Conservation (phyloP, 1,284 basidiomycete genomes). For the Cutaneotrichosporon spelunceum region DNA sequence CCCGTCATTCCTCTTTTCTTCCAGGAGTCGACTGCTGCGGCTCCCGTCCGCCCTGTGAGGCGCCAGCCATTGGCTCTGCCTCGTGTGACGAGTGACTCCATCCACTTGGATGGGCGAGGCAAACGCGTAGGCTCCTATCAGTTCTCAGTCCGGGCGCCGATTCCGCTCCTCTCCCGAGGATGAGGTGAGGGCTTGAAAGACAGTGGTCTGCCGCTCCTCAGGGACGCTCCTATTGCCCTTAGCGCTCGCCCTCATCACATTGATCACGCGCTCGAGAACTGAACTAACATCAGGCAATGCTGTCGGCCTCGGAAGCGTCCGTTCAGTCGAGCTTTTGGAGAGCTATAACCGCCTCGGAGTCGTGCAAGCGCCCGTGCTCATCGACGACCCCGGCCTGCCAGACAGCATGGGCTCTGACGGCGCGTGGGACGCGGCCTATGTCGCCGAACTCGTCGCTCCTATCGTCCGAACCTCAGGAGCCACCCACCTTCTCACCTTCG, state of each 20-base stretch:
- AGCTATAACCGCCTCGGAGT: slow-evolving; percentile 74
- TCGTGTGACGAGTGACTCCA: too few relatives aligned
- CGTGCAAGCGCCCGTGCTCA: slow-evolving; percentile 54
- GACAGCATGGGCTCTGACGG: slow-evolving; percentile 62
- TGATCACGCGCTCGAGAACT: slow-evolving; percentile 17
- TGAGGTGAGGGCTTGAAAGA: too few relatives aligned
- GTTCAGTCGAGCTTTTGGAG: slow-evolving; percentile 63
- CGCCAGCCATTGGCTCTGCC: too few relatives aligned
- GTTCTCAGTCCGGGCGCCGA: too few relatives aligned
- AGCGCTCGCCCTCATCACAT: too few relatives aligned
- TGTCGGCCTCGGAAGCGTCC: slow-evolving; percentile 68
- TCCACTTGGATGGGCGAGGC: too few relatives aligned
- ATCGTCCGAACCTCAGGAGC: neutral
- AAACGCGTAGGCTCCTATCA: too few relatives aligned
- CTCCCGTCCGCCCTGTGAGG: too few relatives aligned
- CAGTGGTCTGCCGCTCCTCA: too few relatives aligned
- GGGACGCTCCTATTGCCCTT: too few relatives aligned
- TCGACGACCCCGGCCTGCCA: slow-evolving; percentile 59
- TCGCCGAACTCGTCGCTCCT: slow-evolving; percentile 61
- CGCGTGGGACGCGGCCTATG: slow-evolving; percentile 63
- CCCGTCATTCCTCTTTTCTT: neutral
- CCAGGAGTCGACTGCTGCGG: too few relatives aligned
- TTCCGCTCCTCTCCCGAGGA: too few relatives aligned
- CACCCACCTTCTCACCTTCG: slow-evolving; percentile 83
- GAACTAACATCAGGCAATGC: slow-evolving; percentile 60